Base-by-base conservation (phyloP, 345 rosid species). In the Ceriops zippeliana region DNA sequence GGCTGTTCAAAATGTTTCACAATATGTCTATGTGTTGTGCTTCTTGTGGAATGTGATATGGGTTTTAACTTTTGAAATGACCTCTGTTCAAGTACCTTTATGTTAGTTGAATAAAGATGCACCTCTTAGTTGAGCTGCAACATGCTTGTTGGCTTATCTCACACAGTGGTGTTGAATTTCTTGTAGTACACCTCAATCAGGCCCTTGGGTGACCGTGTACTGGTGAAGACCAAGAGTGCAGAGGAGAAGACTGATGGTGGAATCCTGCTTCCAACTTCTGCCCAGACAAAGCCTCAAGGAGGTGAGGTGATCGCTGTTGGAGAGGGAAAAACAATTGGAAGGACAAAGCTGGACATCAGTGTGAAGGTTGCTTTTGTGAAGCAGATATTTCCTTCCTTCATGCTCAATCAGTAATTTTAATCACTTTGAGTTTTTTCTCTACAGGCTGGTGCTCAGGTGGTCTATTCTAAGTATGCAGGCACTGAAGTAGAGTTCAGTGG, bases 261-360 rank as follows among this genome's bases (percentile, higher is more conserved):
- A 22, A 88, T 91, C 73, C 79, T 95, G 68, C 96, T 92, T 51
- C 99, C 97, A 19, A 63, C 89, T 4, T 71, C 92, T 4, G 98
- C 96, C 27, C 98, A 87, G 68, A 62, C 91, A 21, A 95, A 95
- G 74, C 96, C 99, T 68, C 97, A 95, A 73, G 89, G 84, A 31
- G 99, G 99, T 62, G 98, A 92, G 74, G 98, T 95, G 5, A 87
- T 95, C 32, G 98, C 92, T 53, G 86, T 89, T 35, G 99, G 99
- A 24, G 92, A 91, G 81, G 98, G 99, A 32, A 90, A 79, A 83
- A 70, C 90, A 4, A 54, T 86, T 65, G 96, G 96, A 72, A 82
- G 86, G 52, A 75, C 67, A 56, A 90, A 86, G 70, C 7, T 91
- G 67, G 89, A 84, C 5, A 62, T 84, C 54, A 60, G 71, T 22